Base-by-base conservation (phyloP, 306 rosid species). In the Biancaea sappan region DNA sequence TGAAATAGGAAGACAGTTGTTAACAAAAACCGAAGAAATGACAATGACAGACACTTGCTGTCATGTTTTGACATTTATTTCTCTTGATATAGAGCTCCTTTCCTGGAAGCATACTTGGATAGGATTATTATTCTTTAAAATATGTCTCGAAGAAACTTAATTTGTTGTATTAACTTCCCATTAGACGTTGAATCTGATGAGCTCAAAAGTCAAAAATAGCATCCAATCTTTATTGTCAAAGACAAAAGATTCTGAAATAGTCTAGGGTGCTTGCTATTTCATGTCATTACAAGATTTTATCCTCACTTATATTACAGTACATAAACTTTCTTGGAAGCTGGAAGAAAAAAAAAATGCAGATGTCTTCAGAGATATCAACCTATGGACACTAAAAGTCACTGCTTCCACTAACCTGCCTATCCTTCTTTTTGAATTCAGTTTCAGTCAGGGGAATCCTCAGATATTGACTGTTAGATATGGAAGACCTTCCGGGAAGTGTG, bases 401-500 rank as follows among this genome's bases (percentile, higher is more conserved):
- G 54, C 66, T 53, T 78, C 34, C 59, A 53, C 85, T 65, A 72
- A 83, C 89, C 86, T 66, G 76, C n/a, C 28, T 72, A 76, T 76
- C 68, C 8, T 61, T 77, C 19, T 50, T 70, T 71, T 54, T 70
- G 51, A 54, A 37, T 77, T 79, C 84, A 37, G 53, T 63, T 6
- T 16, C 38, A n/a, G n/a, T 4, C 8, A 60, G 44, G 24, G 74
- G 72, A 77, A 38, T 75, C 59, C 34, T 76, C 68, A n/a, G 67
- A 64, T 72, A 21, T 68, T 69, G 78, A 60, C 21, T 59, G 44
- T 21, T 28, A 40, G 4, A 35, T 28, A 72, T 57, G 29, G 71
- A 21, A 71, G 79, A 57, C 37, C 60, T 64, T 83, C 74, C 74
- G 38, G 64, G 64, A 75, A 41, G 24, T 57, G 26, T 48, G 34